Percentiles rank a stretch among this genome's conserved stretches.
Conservation (phyloP, 2,329 filamentous ascomycete species). For the Coniochaeta pulveracea region DNA sequence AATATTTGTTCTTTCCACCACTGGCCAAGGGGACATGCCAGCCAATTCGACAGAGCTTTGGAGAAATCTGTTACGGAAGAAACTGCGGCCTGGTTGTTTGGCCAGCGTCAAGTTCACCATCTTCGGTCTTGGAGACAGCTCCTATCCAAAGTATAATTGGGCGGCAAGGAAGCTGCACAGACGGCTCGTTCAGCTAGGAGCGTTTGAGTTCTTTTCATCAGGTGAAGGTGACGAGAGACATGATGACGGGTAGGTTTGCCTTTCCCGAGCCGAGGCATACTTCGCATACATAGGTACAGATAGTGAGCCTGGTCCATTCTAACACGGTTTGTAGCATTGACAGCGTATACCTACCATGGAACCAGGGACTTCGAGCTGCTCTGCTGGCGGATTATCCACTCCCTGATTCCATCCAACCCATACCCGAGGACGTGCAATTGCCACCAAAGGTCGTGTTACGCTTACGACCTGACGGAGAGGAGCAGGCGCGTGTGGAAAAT, state of each 20-base stretch:
- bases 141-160: constrained; percentile 94
- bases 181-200: constrained; percentile 73
- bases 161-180: constrained; percentile 81
- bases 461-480: constrained; percentile 6
- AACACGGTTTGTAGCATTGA: constrained; percentile 57
- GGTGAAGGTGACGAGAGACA: constrained; percentile 93
- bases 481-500: background rate
- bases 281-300: too few species aligned
- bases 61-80: constrained; percentile 72
- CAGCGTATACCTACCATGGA: constrained; percentile 72
- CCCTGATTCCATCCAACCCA: constrained; percentile 52
- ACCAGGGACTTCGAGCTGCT: constrained; percentile 51
- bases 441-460: constrained; percentile 55
- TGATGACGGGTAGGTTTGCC: constrained; percentile 64
- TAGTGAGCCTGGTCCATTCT: constrained; percentile 7
- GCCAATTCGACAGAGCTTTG: constrained; percentile 74
- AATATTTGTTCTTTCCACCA: constrained; percentile 80
- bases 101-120: constrained; percentile 61
- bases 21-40: constrained; percentile 88
- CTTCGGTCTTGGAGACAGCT: constrained; percentile 90
- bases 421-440: constrained; percentile 63
- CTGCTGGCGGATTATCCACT: constrained; percentile 60
- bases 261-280: too few species aligned
- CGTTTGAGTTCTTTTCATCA: constrained; percentile 59
- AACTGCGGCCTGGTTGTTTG: constrained; percentile 61